Percentiles rank a stretch among this genome's conserved stretches.
These are phyloP conservation scores for Malus hybrid DNA, from an alignment of 331 rosid genomes.

Conservation along the genomic window DNA sequence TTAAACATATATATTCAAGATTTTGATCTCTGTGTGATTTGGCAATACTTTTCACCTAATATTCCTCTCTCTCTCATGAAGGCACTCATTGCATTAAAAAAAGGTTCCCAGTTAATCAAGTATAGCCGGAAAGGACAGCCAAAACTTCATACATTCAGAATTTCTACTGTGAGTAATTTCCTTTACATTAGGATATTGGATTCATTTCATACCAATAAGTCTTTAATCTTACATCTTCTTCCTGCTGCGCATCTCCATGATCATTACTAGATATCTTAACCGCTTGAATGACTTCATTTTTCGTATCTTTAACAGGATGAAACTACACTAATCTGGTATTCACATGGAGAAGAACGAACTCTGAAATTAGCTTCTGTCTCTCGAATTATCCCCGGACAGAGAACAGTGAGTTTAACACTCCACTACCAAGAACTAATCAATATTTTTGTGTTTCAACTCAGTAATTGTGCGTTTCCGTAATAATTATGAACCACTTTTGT, in stretches of 20 bases:
- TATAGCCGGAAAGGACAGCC: conserved; percentile 65
- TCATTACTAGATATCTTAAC: conserved; percentile 8
- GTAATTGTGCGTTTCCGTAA: background rate
- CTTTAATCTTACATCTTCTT: background rate
- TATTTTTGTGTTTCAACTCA: background rate
- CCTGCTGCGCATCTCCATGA: background rate
- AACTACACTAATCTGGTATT: conserved; percentile 69
- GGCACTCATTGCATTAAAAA: conserved; percentile 64
- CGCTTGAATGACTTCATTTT: conserved; percentile 34
- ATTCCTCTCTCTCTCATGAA: conserved; percentile 27
- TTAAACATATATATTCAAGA: background rate
- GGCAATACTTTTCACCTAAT: conserved; percentile 6
- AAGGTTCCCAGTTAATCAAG: conserved; percentile 74
- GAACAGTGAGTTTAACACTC: conserved; percentile 69
- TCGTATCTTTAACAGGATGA: conserved; percentile 66
- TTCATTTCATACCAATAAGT: no score
- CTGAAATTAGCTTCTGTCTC: conserved; percentile 52
- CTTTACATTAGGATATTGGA: background rate
- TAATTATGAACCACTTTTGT: background rate
- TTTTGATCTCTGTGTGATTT: conserved; percentile 8
- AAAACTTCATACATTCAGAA: conserved; percentile 67
- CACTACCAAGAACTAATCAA: background rate
- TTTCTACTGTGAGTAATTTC: conserved; percentile 59
- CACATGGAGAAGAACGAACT: conserved; percentile 68
- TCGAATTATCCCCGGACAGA: conserved; percentile 71